phyloP scores from a whole-genome alignment of 495 filamentous ascomycete genomes.

The Penicillium cataractarum region DNA sequence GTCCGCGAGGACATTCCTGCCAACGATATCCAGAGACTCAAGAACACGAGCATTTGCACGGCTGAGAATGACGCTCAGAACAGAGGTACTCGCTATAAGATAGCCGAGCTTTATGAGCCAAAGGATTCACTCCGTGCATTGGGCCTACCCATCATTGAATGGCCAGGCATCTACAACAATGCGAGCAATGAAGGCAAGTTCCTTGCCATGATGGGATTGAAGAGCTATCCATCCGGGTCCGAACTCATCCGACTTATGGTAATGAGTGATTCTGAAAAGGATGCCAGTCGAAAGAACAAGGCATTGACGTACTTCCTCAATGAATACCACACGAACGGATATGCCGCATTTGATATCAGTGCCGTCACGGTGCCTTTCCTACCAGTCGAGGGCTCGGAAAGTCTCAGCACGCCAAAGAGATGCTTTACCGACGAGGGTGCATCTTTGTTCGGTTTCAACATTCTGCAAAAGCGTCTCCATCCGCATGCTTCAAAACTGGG shows the following conservation, averaged over 20 bases:
- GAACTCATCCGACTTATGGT: constrained; percentile 79
- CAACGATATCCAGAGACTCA: constrained; percentile 80
- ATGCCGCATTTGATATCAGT: constrained; percentile 61
- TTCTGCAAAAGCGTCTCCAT: constrained; percentile 73
- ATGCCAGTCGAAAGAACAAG: constrained; percentile 60
- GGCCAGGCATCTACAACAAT: constrained; percentile 70
- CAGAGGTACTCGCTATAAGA: constrained; percentile 65
- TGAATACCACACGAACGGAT: constrained; percentile 76
- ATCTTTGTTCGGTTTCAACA: constrained; percentile 74
- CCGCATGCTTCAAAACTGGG: constrained; percentile 80
- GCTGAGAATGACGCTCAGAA: constrained; percentile 56
- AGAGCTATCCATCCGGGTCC: constrained; percentile 64
- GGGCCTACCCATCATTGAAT: constrained; percentile 78
- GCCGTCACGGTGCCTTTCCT: constrained; percentile 66
- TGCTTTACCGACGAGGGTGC: constrained; percentile 83
- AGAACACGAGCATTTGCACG: constrained; percentile 75
- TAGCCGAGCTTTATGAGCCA: constrained; percentile 86
- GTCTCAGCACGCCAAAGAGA: constrained; percentile 68
- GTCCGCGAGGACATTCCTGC: constrained; percentile 87
- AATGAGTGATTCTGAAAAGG: constrained; percentile 53
- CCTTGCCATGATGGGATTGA: constrained; percentile 69
- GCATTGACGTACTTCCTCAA: constrained; percentile 82
- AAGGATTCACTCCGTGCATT: constrained; percentile 69
- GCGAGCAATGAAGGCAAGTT: constrained; percentile 73
- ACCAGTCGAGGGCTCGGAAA: constrained; percentile 67